Percentiles rank a stretch among this genome's conserved stretches.
Evolutionary conservation across 2,329 filamentous ascomycete species (phyloP).

Genomic region (Knufia fluminis): DNA sequence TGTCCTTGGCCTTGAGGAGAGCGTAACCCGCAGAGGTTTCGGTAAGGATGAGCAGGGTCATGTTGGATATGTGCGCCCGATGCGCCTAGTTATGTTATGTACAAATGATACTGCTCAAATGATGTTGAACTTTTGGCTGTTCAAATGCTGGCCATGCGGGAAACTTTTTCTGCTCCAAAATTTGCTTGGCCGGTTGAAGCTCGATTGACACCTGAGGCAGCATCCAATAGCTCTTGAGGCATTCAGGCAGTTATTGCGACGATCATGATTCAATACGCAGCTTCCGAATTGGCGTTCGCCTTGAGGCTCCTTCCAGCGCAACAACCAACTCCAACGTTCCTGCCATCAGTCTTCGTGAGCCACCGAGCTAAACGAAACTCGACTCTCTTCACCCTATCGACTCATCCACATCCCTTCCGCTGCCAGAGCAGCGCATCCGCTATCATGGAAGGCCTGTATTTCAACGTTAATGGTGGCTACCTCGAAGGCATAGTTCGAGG

Average conservation of each 20-base stretch:
- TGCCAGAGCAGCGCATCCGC: slow-evolving; percentile 49
- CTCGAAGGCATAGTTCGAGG: slow-evolving; percentile 95
- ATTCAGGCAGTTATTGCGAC: too few species aligned
- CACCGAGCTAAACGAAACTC: background rate
- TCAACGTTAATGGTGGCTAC: slow-evolving; percentile 90
- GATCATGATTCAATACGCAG: background rate
- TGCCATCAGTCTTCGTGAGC: background rate
- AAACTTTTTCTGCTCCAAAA: too few species aligned
- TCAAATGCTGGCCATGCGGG: background rate
- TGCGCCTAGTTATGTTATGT: slow-evolving; percentile 3
- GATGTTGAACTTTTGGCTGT: background rate
- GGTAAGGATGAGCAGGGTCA: slow-evolving; percentile 86
- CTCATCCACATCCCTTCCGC: background rate
- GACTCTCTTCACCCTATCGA: background rate
- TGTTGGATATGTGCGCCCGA: slow-evolving; percentile 34
- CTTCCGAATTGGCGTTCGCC: background rate
- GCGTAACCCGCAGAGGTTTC: slow-evolving; percentile 96
- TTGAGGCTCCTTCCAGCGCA: background rate
- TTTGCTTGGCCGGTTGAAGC: too few species aligned
- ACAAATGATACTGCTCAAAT: background rate
- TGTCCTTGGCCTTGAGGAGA: slow-evolving; percentile 96
- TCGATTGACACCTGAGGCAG: too few species aligned
- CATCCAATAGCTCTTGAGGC: too few species aligned
- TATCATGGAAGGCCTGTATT: slow-evolving; percentile 62
- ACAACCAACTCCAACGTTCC: background rate